These are phyloP conservation scores for Colletotrichum orbiculare DNA, from an alignment of 2,329 filamentous ascomycete genomes.

Conservation along the genomic window DNA sequence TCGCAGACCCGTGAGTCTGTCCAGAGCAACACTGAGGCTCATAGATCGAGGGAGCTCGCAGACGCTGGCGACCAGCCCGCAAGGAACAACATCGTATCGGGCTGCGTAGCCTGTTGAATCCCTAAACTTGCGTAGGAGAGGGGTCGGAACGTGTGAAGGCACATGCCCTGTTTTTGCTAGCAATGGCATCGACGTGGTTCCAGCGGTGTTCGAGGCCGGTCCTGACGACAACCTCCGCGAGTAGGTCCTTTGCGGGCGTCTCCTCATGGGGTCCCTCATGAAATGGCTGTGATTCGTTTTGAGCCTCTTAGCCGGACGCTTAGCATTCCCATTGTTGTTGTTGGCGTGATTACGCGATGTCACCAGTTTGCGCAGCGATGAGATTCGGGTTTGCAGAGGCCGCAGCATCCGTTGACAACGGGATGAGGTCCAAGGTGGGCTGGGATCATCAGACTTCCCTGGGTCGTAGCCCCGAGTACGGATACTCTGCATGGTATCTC, in stretches of 20 bases:
- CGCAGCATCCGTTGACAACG: conserved; percentile 59
- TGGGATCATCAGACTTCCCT: neutral
- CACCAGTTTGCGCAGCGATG: conserved; percentile 50
- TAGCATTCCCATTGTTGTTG: no score
- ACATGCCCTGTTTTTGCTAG: no score
- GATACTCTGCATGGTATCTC: no score
- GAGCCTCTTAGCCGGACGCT: no score
- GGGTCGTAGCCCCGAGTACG: no score
- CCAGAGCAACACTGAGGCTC: conserved; percentile 6
- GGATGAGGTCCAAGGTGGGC: conserved; percentile 55
- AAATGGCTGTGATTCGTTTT: no score
- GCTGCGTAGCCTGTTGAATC: no score
- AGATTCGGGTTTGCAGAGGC: conserved; percentile 56
- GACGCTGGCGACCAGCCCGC: neutral
- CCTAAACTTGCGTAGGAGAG: conserved; percentile 28
- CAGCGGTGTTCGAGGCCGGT: no score
- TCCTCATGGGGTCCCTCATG: conserved; percentile 26
- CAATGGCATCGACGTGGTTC: no score
- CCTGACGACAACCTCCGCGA: conserved; percentile 16
- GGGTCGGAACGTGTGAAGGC: conserved; percentile 21
- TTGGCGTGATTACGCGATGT: conserved; percentile 35
- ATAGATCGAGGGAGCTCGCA: neutral
- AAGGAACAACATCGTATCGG: no score
- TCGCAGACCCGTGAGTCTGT: conserved; percentile 17
- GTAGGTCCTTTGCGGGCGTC: conserved; percentile 36